Conservation (phyloP, 2,329 filamentous ascomycete species). For the Fusarium papillatum region DNA sequence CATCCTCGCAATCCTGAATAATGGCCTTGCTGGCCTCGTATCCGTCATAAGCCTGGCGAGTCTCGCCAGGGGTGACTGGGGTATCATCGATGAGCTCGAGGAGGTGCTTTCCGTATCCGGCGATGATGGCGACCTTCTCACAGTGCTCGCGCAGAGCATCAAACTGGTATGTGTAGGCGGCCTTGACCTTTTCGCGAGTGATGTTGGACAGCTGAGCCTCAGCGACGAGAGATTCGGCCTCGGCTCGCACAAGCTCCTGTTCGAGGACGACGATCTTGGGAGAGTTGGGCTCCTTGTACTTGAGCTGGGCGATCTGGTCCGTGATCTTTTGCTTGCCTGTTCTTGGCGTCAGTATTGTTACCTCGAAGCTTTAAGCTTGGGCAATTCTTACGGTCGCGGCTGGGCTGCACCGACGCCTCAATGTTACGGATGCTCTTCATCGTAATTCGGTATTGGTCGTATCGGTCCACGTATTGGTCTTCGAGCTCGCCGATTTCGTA, state of each 20-base stretch:
- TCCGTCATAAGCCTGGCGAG: slow-evolving; percentile 94
- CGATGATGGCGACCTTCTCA: slow-evolving; percentile 98
- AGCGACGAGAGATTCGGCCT: slow-evolving; percentile 98
- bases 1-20: slow-evolving; percentile 98
- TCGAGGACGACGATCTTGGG: slow-evolving; percentile 98
- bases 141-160: slow-evolving; percentile 97
- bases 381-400: slow-evolving; percentile 84
- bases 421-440: slow-evolving; percentile 99
- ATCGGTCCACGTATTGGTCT: slow-evolving; percentile 98
- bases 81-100: slow-evolving; percentile 96
- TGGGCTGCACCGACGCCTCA: slow-evolving; percentile 97
- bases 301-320: slow-evolving; percentile 97
- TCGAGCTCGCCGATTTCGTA: slow-evolving; percentile 99
- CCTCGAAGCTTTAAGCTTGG: background rate
- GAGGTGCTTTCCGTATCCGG: slow-evolving; percentile 98
- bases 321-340: slow-evolving; percentile 98
- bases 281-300: slow-evolving; percentile 99
- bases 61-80: slow-evolving; percentile 97
- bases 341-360: slow-evolving; percentile 10
- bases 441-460: slow-evolving; percentile 98
- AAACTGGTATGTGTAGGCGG: slow-evolving; percentile 98
- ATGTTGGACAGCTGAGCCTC: slow-evolving; percentile 99
- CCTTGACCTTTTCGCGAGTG: slow-evolving; percentile 99
- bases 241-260: slow-evolving; percentile 97
- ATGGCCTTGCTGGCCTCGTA: slow-evolving; percentile 99